Percentiles rank a stretch among this genome's conserved stretches.
Conservation (phyloP, 129 eudicot species). For the Artemisia annua region DNA sequence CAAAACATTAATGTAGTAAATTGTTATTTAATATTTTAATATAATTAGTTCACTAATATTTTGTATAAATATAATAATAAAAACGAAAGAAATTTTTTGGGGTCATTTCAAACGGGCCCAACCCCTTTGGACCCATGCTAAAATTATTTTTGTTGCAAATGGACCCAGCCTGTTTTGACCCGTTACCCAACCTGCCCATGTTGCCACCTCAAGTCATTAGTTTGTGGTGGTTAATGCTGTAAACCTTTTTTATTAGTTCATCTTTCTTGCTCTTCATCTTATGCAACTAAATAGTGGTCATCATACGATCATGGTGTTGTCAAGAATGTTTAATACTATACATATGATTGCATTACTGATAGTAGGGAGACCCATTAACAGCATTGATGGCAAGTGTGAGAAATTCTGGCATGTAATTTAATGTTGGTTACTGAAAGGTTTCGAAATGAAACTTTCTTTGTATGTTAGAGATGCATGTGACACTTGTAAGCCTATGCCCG, state of each 20-base stretch:
- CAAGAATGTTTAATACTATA: constrained; percentile 4
- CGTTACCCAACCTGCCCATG: no score
- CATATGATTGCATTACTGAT: neutral
- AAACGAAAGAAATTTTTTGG: no score
- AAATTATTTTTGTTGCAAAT: no score
- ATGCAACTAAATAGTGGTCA: constrained; percentile 10
- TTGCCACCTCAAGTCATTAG: neutral
- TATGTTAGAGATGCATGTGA: constrained; percentile 5
- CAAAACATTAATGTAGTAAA: no score
- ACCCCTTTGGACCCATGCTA: no score
- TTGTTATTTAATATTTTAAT: no score
- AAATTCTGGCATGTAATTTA: constrained; percentile 12
- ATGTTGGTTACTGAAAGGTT: neutral
- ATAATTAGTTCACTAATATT: no score
- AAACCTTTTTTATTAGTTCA: neutral
- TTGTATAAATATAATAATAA: no score
- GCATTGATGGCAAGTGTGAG: neutral
- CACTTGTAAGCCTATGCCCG: neutral
- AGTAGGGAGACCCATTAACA: neutral
- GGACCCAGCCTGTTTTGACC: no score
- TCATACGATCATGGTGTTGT: constrained; percentile 14
- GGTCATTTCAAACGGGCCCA: no score
- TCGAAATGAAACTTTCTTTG: neutral
- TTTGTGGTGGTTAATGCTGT: constrained; percentile 13
- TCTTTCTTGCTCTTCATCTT: constrained; percentile 16